A percentile compares a stretch with the other conserved stretches of the same genome.
Conservation (phyloP, 768 basidiomycete species). For the Mycena venus region DNA sequence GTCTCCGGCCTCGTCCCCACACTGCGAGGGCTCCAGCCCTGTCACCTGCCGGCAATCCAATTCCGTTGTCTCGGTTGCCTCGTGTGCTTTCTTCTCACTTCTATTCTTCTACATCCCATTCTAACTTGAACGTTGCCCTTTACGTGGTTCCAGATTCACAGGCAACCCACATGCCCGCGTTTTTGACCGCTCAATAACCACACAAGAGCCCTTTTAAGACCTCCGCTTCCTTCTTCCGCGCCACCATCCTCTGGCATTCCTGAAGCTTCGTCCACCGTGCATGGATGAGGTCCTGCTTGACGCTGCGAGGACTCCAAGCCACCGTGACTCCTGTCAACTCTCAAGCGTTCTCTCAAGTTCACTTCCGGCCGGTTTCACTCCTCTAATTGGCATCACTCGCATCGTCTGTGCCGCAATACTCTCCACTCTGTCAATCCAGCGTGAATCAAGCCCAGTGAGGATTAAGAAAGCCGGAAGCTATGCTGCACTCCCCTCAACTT, state of each 20-base stretch:
- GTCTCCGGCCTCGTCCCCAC: not conserved
- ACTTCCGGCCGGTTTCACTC: not conserved
- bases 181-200: no score
- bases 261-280: not conserved
- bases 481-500: no score
- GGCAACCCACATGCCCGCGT: no score
- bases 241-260: no score
- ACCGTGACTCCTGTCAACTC: not conserved
- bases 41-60: not conserved
- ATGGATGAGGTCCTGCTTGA: not conserved
- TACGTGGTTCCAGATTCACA: no score
- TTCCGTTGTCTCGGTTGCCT: not conserved
- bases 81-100: no score
- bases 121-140: no score
- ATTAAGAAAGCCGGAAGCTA: not conserved
- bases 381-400: not conserved
- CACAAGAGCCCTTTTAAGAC: no score
- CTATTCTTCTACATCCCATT: no score
- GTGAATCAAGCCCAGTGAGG: not conserved
- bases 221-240: no score
- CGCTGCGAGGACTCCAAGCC: not conserved
- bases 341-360: not conserved
- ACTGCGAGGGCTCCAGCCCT: not conserved
- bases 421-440: not conserved
- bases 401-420: not conserved